phyloP scores from a whole-genome alignment of 192 early-diverging fungal genomes.

The Entophlyctis helioformis region DNA sequence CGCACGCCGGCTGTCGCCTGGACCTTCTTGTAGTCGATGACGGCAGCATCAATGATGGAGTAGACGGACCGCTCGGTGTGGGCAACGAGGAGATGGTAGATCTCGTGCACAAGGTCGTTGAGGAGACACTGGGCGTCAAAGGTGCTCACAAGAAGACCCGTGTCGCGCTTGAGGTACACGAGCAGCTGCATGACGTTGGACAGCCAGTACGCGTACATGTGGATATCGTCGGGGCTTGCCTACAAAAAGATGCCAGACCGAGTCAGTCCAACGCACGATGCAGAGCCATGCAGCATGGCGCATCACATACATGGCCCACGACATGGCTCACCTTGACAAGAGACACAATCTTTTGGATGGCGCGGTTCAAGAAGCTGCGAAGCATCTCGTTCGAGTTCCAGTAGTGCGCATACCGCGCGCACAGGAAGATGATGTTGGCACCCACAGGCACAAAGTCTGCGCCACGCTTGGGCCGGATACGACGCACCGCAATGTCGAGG shows the following conservation, averaged over 20 bases:
- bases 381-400: conserved; percentile 61
- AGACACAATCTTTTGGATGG: conserved; percentile 44
- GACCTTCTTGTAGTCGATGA: conserved; percentile 9
- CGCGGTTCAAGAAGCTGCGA: conserved; percentile 49
- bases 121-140: conserved; percentile 65
- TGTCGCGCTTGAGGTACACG: conserved; percentile 80
- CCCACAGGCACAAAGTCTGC: conserved; percentile 35
- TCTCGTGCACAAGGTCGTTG: conserved; percentile 63
- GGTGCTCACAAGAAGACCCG: conserved; percentile 54
- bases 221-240: conserved; percentile 38
- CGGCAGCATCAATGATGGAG: conserved; percentile 3
- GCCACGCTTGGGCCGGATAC: conserved; percentile 45
- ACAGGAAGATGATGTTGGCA: conserved; percentile 80
- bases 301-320: no score
- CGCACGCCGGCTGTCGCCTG: no score
- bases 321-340: conserved; percentile 41
- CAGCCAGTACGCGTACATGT: conserved; percentile 69
- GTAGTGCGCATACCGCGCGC: conserved; percentile 80
- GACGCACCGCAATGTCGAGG: conserved; percentile 56
- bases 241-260: conserved; percentile 4
- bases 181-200: conserved; percentile 71
- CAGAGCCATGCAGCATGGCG: conserved; percentile 1
- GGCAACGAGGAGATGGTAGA: conserved; percentile 10
- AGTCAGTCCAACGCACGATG: not conserved
- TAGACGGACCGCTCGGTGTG: conserved; percentile 1